Evolutionary conservation across 1,284 basidiomycete genomes (phyloP).

Genomic region (Leccinum angustisporum): DNA sequence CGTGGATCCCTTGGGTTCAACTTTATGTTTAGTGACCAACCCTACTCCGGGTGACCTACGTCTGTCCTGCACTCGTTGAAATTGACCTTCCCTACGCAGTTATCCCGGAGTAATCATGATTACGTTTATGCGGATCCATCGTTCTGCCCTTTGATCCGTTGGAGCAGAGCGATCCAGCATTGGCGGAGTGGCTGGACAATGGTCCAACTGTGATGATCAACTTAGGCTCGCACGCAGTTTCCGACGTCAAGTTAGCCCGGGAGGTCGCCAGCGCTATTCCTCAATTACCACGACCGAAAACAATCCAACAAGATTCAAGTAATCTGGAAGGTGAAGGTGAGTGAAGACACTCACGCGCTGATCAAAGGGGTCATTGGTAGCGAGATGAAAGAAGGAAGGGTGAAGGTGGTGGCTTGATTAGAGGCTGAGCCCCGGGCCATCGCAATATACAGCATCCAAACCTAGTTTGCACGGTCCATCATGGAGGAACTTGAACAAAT

Average conservation of each 20-base stretch:
- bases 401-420: slow-evolving; percentile 4
- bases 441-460: slow-evolving; percentile 14
- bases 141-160: slow-evolving; percentile 10
- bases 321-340: slow-evolving; percentile 9
- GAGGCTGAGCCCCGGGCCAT: slow-evolving; percentile 4
- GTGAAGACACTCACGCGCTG: background rate
- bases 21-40: background rate
- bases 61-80: slow-evolving; percentile 7
- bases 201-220: slow-evolving; percentile 15
- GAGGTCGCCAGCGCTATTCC: slow-evolving; percentile 10
- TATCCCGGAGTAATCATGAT: background rate
- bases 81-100: background rate
- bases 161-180: slow-evolving; percentile 7
- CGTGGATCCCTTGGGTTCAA: slow-evolving; percentile 7
- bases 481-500: slow-evolving; percentile 14
- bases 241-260: background rate
- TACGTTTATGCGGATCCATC: slow-evolving; percentile 3
- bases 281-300: slow-evolving; percentile 2
- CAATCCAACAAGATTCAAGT: background rate
- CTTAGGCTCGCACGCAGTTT: background rate
- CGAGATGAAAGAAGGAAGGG: background rate
- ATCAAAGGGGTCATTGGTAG: slow-evolving; percentile 2
- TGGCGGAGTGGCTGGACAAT: slow-evolving; percentile 14
- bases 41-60: background rate
- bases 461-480: slow-evolving; percentile 13